Percentiles rank a stretch among this genome's conserved stretches.
phyloP scores from a whole-genome alignment of 108 stramenopile species.

The Pseudonitzschia multiseries region DNA sequence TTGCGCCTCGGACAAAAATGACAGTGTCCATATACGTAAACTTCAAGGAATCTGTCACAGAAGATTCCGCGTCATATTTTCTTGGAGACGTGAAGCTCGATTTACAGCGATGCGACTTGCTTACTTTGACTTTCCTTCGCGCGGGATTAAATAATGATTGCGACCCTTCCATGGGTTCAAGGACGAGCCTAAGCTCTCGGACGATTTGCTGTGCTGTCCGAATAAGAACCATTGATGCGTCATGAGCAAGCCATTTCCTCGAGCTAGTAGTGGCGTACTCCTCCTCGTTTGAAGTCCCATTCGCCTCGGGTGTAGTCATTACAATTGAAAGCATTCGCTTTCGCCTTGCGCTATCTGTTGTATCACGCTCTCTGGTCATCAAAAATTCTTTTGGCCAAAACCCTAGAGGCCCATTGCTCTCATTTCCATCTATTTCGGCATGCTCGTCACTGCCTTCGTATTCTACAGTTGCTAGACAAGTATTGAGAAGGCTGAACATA shows the following conservation, averaged over 20 bases:
- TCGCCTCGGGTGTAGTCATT: conserved; percentile 14
- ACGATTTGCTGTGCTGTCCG: conserved; percentile 76
- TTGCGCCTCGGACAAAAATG: conserved; percentile 79
- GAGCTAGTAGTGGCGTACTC: conserved; percentile 56
- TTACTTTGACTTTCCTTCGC: conserved; percentile 4
- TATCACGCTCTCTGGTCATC: conserved; percentile 43
- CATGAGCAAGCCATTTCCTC: conserved; percentile 81
- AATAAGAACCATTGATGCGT: conserved; percentile 73
- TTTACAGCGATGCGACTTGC: background rate
- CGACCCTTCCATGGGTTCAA: conserved; percentile 48
- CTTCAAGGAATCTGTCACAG: conserved; percentile 23
- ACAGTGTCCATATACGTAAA: conserved; percentile 65
- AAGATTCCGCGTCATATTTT: background rate
- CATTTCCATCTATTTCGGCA: conserved; percentile 30
- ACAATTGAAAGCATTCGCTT: conserved; percentile 17
- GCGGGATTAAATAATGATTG: conserved; percentile 44
- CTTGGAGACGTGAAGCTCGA: background rate
- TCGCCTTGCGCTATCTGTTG: conserved; percentile 30
- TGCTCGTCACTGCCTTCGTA: conserved; percentile 73
- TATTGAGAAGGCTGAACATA: conserved; percentile 76
- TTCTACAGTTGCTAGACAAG: conserved; percentile 73
- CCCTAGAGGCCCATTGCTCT: conserved; percentile 24
- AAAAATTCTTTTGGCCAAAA: conserved; percentile 69
- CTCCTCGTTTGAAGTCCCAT: conserved; percentile 7
- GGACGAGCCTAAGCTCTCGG: conserved; percentile 60